Evolutionary conservation across 2,329 filamentous ascomycete species (phyloP), one percentile per base, ranked within the genome.

Genomic region (Monilinia laxa): DNA sequence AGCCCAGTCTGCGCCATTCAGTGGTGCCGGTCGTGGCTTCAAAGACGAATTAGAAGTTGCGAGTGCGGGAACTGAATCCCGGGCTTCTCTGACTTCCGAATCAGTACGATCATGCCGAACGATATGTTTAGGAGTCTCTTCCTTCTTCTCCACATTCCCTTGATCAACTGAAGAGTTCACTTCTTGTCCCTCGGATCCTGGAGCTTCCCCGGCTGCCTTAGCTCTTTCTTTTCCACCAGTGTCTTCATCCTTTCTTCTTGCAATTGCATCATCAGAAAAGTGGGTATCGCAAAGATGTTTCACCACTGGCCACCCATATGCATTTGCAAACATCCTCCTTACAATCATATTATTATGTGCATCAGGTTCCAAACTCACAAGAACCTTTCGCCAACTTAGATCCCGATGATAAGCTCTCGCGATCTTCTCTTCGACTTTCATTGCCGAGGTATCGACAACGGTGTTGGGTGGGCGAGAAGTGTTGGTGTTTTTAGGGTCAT

Each of bases 331-430:
- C 89, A 93, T 96, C 66, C 95, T 89, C 20, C 95, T 90, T 31
- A 99, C 95, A 68, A 98, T 90, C 71, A 99, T 96, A 78, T 99
- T 99, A 79, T 99, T 99, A 80, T 99, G 95, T 0, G 95, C 95
- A 78, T 99, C 95, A 0, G 95, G 95, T 76, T 99, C 94, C 2
- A 99, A 83, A 64, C 95, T 90, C 18, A 99, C 95, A 4, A 99
- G 85, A 1, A 99, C 95, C 77, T 99, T 99, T 56, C 95, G 90
- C 95, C 95, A 99, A 1, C 92, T 91, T 25, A 99, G 80, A 70
- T 92, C 92, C 16, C 88, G 87, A 77, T 99, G 95, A 79, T 99
- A 99, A 18, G 93, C 95, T 57, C 95, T 87, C 1, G 95, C 95
- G 71, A 99, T 99, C 79, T 97, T 98, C 78, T 99, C 95, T 78